Evolutionary conservation across 768 basidiomycete genomes (phyloP).

Genomic region (Fistulinella prunicolor): DNA sequence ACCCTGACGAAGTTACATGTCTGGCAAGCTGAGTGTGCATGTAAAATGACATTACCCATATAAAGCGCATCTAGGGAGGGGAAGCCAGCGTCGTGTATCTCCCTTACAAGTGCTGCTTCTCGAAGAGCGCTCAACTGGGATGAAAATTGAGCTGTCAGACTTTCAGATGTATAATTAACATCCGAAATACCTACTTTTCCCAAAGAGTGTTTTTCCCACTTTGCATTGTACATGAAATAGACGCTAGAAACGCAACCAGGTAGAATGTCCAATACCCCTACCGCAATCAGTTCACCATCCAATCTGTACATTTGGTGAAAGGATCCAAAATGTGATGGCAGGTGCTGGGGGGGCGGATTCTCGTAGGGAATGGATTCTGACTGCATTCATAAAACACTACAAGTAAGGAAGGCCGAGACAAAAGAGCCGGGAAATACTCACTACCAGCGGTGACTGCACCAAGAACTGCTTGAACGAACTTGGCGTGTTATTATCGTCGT

Average conservation of each 20-base stretch:
- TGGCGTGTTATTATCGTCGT: slow-evolving; percentile 53
- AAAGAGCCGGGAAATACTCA: slow-evolving; percentile 32
- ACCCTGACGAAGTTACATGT: no score
- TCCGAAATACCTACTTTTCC: slow-evolving; percentile 59
- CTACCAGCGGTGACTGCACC: slow-evolving; percentile 71
- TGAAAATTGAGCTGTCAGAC: slow-evolving; percentile 1
- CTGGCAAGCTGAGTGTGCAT: no score
- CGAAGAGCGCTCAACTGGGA: slow-evolving; percentile 77
- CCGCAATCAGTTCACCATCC: slow-evolving; percentile 77
- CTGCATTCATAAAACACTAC: slow-evolving; percentile 35
- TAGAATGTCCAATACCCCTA: slow-evolving; percentile 88
- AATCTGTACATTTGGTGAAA: slow-evolving; percentile 88
- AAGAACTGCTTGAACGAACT: slow-evolving; percentile 70
- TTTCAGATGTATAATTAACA: not conserved
- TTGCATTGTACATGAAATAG: slow-evolving; percentile 86
- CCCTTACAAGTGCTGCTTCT: slow-evolving; percentile 70
- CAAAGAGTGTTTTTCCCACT: slow-evolving; percentile 65
- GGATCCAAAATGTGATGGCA: slow-evolving; percentile 84
- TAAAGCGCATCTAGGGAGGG: slow-evolving; percentile 67
- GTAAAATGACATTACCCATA: slow-evolving; percentile 64
- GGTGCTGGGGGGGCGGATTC: slow-evolving; percentile 44
- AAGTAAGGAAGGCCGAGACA: not conserved
- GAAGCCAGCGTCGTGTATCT: slow-evolving; percentile 71
- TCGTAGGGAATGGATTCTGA: slow-evolving; percentile 58
- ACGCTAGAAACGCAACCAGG: slow-evolving; percentile 80